Conservation (phyloP, 441 rosid species). For the Erysimum cheiri region DNA sequence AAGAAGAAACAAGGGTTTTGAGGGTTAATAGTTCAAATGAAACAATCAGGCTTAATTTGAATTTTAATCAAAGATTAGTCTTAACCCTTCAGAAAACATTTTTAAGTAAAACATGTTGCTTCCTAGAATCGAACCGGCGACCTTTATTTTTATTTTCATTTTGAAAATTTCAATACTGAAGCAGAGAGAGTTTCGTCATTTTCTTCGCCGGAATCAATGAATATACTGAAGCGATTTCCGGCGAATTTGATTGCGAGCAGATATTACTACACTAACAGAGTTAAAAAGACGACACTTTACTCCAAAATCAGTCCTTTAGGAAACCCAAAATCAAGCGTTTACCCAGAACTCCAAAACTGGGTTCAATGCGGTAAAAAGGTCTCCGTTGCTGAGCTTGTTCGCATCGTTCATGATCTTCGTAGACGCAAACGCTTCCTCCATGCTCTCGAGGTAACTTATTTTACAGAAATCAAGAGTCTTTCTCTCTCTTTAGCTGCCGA, state of each 20-base stretch:
- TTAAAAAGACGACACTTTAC: slow-evolving; percentile 64
- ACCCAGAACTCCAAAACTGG: slow-evolving; percentile 84
- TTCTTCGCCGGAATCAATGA: slow-evolving; percentile 35
- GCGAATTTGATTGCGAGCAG: slow-evolving; percentile 49
- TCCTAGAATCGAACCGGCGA: background rate
- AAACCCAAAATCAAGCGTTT: slow-evolving; percentile 55
- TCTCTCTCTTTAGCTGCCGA: slow-evolving; percentile 15
- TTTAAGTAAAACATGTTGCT: background rate
- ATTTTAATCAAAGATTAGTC: background rate
- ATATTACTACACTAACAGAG: slow-evolving; percentile 63
- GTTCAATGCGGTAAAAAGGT: slow-evolving; percentile 60
- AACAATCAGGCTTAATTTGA: background rate
- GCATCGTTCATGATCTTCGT: slow-evolving; percentile 78
- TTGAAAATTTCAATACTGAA: background rate
- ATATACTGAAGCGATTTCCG: slow-evolving; percentile 37
- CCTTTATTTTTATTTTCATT: slow-evolving; percentile 1
- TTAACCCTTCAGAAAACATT: background rate
- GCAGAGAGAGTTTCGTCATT: background rate
- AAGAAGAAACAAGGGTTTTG: background rate
- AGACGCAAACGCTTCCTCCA: slow-evolving; percentile 76
- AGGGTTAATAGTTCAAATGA: background rate
- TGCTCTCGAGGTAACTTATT: slow-evolving; percentile 72
- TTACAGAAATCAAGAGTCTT: background rate
- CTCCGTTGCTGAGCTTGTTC: slow-evolving; percentile 76
- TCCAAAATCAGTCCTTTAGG: slow-evolving; percentile 85